Base-by-base conservation (phyloP, 2,329 filamentous ascomycete genomes). In the Celoporthe dispersa region DNA sequence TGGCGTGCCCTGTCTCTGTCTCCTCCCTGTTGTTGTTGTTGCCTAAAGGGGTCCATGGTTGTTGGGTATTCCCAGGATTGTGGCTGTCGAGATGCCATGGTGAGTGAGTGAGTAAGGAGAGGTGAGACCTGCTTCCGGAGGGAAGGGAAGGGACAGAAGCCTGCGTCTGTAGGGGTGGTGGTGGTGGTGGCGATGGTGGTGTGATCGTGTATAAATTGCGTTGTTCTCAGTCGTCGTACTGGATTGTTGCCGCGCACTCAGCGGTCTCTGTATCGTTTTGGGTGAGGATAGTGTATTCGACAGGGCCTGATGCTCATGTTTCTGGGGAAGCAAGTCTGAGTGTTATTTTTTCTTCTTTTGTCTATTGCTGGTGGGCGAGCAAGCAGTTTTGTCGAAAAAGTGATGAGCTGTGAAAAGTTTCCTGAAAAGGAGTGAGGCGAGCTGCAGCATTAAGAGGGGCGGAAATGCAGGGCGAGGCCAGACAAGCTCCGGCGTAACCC, bases 281-380 rank as follows among this genome's bases (percentile, higher is more conserved):
- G 57, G 55, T 68, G 64, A 60, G 66, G 70, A 48, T 70, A 72
- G 57, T 64, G 41, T 16, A 68, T 63, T 35, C 37, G 68, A 14
- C 35, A 51, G 37, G 63, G 55, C 53, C 55, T 72, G 65, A 55
- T 70, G 62, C 70, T 72, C 70, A 72, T 72, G 51, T 67, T 72
- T 70, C 60, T 66, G 28, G 12, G 31, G 16, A 28, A 48, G 11
- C 22, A 48, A 51, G 33, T 16, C 16, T 28, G 14, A 22, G 39
- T 68, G 31, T 61, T 53, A 60, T 61, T 48, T 64, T 59, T 60
- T 55, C 55, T 22, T 44, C 12, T 44, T 48, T 48, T 22, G 9
- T 48, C 22, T 7, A 22, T 48, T 48, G 44, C 7, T n/a, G 19
- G 60, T 59, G 55, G 55, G 55, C 55, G 33, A 63, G 57, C 19